Evolutionary conservation across 164 flowering plant genomes (phyloP).

Genomic region (Warburgia ugandensis): DNA sequence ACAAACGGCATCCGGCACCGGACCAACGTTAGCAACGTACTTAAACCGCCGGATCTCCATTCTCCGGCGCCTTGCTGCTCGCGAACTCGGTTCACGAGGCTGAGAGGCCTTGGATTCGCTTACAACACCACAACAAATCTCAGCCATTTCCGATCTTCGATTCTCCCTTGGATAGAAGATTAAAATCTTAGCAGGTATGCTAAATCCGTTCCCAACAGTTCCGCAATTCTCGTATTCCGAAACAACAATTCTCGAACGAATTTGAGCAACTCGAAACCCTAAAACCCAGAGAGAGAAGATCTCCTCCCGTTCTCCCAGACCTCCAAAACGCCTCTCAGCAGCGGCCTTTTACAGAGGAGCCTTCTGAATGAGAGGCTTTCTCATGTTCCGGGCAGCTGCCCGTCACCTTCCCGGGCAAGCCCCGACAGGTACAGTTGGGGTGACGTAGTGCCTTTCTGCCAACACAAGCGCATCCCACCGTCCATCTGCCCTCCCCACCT

Average conservation of each 20-base stretch:
- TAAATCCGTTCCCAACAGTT: no score
- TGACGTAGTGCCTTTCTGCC: slow-evolving; percentile 32
- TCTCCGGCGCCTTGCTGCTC: slow-evolving; percentile 28
- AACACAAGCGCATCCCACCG: slow-evolving; percentile 25
- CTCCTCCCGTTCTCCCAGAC: no score
- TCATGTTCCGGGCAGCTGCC: slow-evolving; percentile 31
- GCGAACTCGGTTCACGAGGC: slow-evolving; percentile 25
- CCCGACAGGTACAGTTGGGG: slow-evolving; percentile 32
- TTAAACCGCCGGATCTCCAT: slow-evolving; percentile 34
- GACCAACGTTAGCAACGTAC: slow-evolving; percentile 21
- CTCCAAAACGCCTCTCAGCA: no score
- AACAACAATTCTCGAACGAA: no score
- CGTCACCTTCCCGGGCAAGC: slow-evolving; percentile 38
- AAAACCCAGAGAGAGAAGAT: no score
- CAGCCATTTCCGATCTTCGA: slow-evolving; percentile 27
- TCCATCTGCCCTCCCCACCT: slow-evolving; percentile 17
- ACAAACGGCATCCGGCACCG: slow-evolving; percentile 14
- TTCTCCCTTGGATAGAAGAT: no score
- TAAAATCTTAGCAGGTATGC: no score
- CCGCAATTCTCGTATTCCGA: no score
- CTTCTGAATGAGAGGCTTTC: background rate
- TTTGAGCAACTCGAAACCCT: no score
- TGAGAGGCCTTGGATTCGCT: slow-evolving; percentile 31
- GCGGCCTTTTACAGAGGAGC: background rate
- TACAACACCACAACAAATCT: slow-evolving; percentile 44